Percentiles rank a stretch among this genome's conserved stretches.
Conservation (phyloP, 176 grass and related monocot genomes). For the Puccinellia tenuiflora region DNA sequence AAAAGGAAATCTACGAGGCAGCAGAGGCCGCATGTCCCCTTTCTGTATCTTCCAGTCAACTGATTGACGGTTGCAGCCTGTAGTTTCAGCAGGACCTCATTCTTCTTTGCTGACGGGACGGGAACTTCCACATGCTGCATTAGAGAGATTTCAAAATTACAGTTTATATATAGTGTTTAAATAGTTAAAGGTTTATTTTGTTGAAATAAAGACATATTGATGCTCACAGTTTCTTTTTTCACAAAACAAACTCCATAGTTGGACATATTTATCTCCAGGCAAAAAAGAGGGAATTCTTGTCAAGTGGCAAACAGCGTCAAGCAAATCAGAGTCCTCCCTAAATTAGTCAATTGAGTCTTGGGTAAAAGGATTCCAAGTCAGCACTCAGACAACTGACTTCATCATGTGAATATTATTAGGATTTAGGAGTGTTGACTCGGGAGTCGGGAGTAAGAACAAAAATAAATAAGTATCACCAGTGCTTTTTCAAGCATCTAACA, state of each 20-base stretch:
- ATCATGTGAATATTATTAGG: background rate
- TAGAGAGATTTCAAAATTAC: background rate
- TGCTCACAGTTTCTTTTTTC: background rate
- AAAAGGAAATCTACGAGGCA: slow-evolving; percentile 51
- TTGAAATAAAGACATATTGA: background rate
- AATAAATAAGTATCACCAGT: background rate
- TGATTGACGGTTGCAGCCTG: slow-evolving; percentile 61
- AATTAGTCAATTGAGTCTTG: background rate
- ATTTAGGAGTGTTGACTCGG: background rate
- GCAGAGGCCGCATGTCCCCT: slow-evolving; percentile 41
- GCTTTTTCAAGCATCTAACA: background rate
- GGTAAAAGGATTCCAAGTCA: background rate
- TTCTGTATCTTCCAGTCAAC: slow-evolving; percentile 81
- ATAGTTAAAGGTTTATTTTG: background rate
- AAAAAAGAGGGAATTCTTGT: background rate
- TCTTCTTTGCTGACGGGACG: slow-evolving; percentile 48
- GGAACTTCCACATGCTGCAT: slow-evolving; percentile 59
- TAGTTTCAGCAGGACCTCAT: slow-evolving; percentile 55
- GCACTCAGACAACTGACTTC: background rate
- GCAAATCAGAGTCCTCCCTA: too few relatives aligned
- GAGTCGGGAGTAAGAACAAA: background rate
- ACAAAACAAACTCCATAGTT: background rate
- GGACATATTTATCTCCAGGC: background rate
- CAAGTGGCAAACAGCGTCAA: background rate
- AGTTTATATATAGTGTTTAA: background rate